phyloP scores from a whole-genome alignment of 257 asterid species.

The Solanum paucissectum region DNA sequence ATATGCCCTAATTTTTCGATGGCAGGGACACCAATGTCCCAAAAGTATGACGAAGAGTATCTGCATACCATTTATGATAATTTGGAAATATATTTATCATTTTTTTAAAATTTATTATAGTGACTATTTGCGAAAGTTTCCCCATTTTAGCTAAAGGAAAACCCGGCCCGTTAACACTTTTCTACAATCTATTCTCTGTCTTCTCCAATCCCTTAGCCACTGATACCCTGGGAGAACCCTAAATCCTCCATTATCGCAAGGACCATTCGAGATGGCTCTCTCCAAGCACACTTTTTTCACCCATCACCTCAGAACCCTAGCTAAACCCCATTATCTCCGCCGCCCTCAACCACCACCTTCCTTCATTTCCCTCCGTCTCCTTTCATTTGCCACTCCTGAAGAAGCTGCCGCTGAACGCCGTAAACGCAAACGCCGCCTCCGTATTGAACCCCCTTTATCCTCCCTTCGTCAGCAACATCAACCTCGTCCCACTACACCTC shows the following conservation, averaged over 20 bases:
- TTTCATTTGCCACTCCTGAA: conserved; percentile 90
- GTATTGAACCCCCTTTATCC: conserved; percentile 71
- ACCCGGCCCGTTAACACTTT: background rate
- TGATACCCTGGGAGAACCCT: conserved; percentile 7
- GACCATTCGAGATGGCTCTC: conserved; percentile 35
- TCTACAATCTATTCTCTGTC: background rate
- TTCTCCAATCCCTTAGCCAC: background rate
- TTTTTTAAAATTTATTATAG: too few species aligned
- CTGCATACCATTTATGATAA: too few species aligned
- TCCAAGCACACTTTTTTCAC: conserved; percentile 48
- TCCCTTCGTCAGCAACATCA: conserved; percentile 55
- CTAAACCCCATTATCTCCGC: conserved; percentile 15
- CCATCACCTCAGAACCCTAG: conserved; percentile 44
- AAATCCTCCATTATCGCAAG: background rate
- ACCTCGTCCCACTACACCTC: conserved; percentile 30
- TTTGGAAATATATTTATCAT: too few species aligned
- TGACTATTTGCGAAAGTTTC: too few species aligned
- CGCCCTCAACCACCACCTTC: conserved; percentile 24
- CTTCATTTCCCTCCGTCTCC: conserved; percentile 38
- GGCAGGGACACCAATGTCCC: too few species aligned
- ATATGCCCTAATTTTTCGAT: too few species aligned
- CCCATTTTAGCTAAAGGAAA: background rate
- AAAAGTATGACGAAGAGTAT: too few species aligned
- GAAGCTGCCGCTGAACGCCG: conserved; percentile 98
- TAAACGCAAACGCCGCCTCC: conserved; percentile 74